These are phyloP conservation scores for Antrodiella citrinella DNA, from an alignment of 768 basidiomycete genomes.

Conservation along the genomic window DNA sequence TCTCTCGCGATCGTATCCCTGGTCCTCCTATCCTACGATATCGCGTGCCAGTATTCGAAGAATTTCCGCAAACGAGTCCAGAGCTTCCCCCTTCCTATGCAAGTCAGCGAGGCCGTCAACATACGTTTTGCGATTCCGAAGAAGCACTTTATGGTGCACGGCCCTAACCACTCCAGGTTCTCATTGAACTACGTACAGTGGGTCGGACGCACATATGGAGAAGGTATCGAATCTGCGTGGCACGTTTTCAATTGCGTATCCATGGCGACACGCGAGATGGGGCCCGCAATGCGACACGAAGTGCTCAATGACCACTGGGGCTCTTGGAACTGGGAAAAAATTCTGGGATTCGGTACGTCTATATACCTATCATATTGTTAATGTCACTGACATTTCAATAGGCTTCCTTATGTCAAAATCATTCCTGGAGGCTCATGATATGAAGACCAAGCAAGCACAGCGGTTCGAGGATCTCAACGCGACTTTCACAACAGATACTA, in stretches of 20 bases:
- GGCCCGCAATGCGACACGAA: background rate
- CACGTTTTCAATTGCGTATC: background rate
- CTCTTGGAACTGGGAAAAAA: background rate
- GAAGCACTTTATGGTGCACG: background rate
- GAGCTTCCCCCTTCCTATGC: background rate
- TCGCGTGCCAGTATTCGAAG: conserved; percentile 17
- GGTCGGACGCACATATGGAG: background rate
- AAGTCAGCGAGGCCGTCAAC: background rate
- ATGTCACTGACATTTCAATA: conserved; percentile 7
- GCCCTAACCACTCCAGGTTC: background rate
- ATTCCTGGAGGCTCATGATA: background rate
- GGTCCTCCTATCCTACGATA: conserved; percentile 12
- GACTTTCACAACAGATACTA: background rate
- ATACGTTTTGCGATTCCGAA: background rate
- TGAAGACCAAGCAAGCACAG: background rate
- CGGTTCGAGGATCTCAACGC: background rate
- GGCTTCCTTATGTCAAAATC: background rate
- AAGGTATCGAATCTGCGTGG: background rate
- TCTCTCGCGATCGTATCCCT: background rate
- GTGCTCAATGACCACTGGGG: background rate
- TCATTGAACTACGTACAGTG: background rate
- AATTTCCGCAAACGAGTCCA: conserved; percentile 7
- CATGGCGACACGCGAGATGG: background rate
- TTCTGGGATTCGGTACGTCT: conserved; percentile 2
- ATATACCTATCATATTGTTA: conserved; percentile 4